A percentile compares a stretch with the other conserved stretches of the same genome.
phyloP scores from a whole-genome alignment of 257 asterid species.

The Pogostemon cablin region DNA sequence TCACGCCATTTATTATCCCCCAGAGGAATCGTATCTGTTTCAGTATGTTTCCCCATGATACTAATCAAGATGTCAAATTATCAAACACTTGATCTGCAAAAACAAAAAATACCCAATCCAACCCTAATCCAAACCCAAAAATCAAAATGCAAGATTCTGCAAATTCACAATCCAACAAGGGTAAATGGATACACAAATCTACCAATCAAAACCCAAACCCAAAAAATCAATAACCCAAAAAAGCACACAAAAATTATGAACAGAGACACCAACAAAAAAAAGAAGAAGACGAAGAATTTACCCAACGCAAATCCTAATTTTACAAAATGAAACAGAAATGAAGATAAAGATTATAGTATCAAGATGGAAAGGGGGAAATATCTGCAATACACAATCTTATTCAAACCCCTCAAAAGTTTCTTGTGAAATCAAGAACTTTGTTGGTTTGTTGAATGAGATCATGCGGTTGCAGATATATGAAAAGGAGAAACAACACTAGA shows the following conservation, averaged over 20 bases:
- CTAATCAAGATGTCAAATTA: conserved; percentile 33
- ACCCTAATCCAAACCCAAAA: conserved; percentile 17
- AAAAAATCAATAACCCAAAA: conserved; percentile 12
- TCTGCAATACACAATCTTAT: conserved; percentile 51
- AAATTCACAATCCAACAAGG: conserved; percentile 21
- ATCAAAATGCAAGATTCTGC: conserved; percentile 8
- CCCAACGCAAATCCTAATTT: conserved; percentile 27
- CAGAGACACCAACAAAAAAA: conserved; percentile 13
- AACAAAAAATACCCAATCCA: conserved; percentile 24
- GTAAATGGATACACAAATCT: conserved; percentile 17
- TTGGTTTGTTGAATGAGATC: conserved; percentile 42
- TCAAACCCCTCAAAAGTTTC: conserved; percentile 52
- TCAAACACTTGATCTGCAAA: conserved; percentile 29
- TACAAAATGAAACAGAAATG: not conserved
- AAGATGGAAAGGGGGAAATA: conserved; percentile 35
- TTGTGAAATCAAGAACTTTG: conserved; percentile 47
- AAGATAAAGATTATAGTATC: conserved; percentile 33
- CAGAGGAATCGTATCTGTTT: conserved; percentile 34
- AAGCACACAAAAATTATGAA: conserved; percentile 7
- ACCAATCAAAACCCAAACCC: conserved; percentile 18
- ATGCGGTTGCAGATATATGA: conserved; percentile 44
- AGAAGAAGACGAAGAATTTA: too few relatives aligned
- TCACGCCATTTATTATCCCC: conserved; percentile 54
- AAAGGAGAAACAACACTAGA: conserved; percentile 35
- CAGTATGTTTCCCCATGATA: conserved; percentile 60